Base-by-base conservation (phyloP, 129 eudicot genomes). In the Ambrosia artemisiifolia region DNA sequence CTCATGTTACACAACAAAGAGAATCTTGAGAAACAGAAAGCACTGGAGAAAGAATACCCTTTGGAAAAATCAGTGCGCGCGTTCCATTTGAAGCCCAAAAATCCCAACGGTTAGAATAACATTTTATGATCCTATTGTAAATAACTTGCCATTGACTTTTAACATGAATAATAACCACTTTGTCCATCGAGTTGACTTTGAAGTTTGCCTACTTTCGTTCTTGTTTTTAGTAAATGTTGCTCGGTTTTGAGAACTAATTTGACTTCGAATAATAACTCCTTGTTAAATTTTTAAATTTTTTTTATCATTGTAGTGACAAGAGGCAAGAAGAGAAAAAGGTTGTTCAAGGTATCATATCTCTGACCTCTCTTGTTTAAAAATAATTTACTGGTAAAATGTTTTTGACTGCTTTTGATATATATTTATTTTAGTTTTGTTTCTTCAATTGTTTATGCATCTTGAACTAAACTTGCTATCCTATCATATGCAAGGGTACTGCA, bases 281-380 rank as follows among this genome's bases (percentile, higher is more conserved):
- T 50, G 11, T 38, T 55, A 38, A 14, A 47, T 48, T 9, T 75
- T 56, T 63, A 24, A 24, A 63, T 59, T 20, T 11, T 19, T 48
- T 16, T 38, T 72, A 65, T 59, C 55, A 77, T 71, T 67, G 63
- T 81, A 87, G 96, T 19, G 76, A 78, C 70, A 43, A 85, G 83
- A 57, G 83, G 89, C 72, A 90, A 51, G 83, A 87, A 77, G 79
- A 85, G 91, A 63, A 75, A 83, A 54, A 57, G 12, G 70, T 81
- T 72, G 32, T 30, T 68, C 28, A 81, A 85, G 94, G 96, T 90
- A 85, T 75, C 44, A 43, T 69, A n/a, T 46, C 71, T 32, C 46
- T 40, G 65, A n/a, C 36, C 71, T 32, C 46, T 40, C 18, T 38
- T 19, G 17, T 42, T 28, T 50, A 13, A 11, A 14, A 32, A 24